Percentiles rank a stretch among this genome's conserved stretches.
Conservation (phyloP, 2,329 filamentous ascomycete genomes). For the Hymenoscyphus infarciens region DNA sequence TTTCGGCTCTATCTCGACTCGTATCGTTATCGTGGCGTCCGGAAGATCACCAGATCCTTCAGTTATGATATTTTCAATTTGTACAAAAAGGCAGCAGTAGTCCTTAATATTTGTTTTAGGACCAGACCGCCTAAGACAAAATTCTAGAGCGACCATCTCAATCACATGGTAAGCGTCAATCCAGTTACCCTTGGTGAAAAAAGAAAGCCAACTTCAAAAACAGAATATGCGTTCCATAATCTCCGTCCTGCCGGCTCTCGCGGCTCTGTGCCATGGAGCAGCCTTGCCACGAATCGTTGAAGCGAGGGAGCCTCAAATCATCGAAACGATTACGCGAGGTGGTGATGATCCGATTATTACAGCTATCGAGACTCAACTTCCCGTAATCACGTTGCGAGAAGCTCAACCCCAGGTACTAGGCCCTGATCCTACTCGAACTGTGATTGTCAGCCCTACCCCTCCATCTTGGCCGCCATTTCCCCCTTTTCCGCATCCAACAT, state of each 20-base stretch:
- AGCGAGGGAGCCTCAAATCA: constrained; percentile 5
- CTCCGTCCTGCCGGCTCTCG: constrained; percentile 17
- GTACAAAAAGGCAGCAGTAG: constrained; percentile 21
- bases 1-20: constrained; percentile 9
- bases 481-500: background rate
- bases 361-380: background rate
- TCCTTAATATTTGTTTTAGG: constrained; percentile 8
- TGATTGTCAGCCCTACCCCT: constrained; percentile 4
- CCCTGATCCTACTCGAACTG: constrained; percentile 7
- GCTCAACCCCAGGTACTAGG: background rate
- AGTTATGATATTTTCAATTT: constrained; percentile 7
- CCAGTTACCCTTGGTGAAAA: background rate
- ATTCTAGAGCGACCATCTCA: background rate
- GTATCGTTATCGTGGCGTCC: constrained; percentile 17
- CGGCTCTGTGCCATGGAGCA: constrained; percentile 16
- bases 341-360: background rate
- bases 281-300: constrained; percentile 16
- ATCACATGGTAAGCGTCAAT: constrained; percentile 7
- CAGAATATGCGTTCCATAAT: constrained; percentile 14
- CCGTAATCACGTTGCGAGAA: background rate
- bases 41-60: constrained; percentile 18
- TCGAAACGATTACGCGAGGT: background rate
- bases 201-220: constrained; percentile 9
- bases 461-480: background rate
- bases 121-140: constrained; percentile 3